A percentile compares a stretch with the other conserved stretches of the same genome.
These are phyloP conservation scores for Trichoderma sp. DNA, from an alignment of 2,329 filamentous ascomycete genomes.

Conservation along the genomic window DNA sequence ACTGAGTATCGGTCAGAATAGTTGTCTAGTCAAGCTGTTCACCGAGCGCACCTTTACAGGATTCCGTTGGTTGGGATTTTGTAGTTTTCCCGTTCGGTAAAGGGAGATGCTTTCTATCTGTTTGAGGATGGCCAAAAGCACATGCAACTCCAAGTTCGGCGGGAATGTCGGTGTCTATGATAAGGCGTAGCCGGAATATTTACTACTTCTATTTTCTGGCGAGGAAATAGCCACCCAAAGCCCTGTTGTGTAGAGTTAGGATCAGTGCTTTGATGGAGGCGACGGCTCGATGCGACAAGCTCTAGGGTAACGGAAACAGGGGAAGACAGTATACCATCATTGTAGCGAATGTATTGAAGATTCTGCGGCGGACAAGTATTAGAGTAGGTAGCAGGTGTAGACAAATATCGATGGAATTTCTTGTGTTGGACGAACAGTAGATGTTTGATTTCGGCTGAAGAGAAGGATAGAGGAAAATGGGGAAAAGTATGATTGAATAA, in stretches of 20 bases:
- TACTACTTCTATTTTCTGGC: fast-evolving
- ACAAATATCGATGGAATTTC: not conserved
- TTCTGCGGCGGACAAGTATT: not conserved
- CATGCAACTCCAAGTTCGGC: not conserved
- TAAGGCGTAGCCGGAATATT: not conserved
- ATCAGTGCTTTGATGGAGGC: not conserved
- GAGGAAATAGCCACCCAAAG: not conserved
- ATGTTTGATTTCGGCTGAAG: too few relatives aligned
- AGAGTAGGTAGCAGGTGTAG: not conserved
- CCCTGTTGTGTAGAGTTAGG: not conserved
- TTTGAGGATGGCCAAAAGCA: too few relatives aligned
- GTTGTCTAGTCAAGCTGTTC: not conserved
- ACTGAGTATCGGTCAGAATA: not conserved
- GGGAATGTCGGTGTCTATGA: fast-evolving
- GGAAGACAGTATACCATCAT: not conserved
- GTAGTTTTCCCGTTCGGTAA: not conserved
- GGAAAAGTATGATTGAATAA: too few relatives aligned
- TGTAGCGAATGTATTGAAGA: not conserved
- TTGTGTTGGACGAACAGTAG: too few relatives aligned
- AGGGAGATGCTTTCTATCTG: not conserved
- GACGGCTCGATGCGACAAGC: not conserved
- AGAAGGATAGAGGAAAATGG: too few relatives aligned
- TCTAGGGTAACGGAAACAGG: not conserved
- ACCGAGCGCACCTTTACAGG: fast-evolving
- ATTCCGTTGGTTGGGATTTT: not conserved